These are phyloP conservation scores for Lathyrus oleraceus DNA, from an alignment of 306 rosid species.

Conservation along the genomic window DNA sequence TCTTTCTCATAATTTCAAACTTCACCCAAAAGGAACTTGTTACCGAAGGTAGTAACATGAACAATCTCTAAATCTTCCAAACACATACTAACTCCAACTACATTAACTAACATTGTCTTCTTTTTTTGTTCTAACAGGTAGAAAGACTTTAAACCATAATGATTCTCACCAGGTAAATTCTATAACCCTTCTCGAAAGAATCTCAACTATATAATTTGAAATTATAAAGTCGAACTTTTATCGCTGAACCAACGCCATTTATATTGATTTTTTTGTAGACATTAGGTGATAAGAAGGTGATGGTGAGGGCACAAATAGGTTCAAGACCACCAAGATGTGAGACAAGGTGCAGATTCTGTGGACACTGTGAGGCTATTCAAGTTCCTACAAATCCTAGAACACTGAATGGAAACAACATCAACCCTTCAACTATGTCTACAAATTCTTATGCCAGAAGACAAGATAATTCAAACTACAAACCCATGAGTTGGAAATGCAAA, in stretches of 20 bases:
- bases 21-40: constrained; percentile 56
- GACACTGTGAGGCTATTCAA: constrained; percentile 64
- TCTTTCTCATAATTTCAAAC: constrained; percentile 60
- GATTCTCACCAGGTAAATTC: constrained; percentile 47
- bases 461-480: constrained; percentile 78
- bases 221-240: neutral
- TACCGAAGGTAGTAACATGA: constrained; percentile 56
- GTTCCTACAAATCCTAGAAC: constrained; percentile 56
- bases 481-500: constrained; percentile 98
- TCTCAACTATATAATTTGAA: too few relatives aligned
- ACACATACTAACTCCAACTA: neutral
- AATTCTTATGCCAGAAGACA: constrained; percentile 52
- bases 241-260: neutral
- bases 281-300: constrained; percentile 47
- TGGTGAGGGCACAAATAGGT: constrained; percentile 66
- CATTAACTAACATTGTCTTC: constrained; percentile 18
- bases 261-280: constrained; percentile 40
- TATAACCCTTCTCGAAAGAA: neutral
- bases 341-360: constrained; percentile 74
- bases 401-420: constrained; percentile 40
- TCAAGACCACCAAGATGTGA: constrained; percentile 95
- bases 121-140: constrained; percentile 48
- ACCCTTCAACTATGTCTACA: constrained; percentile 44
- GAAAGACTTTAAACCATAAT: constrained; percentile 42
- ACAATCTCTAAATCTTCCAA: constrained; percentile 15